Base-by-base conservation (phyloP, 2,329 filamentous ascomycete species). In the Cyphellophora attinorum region DNA sequence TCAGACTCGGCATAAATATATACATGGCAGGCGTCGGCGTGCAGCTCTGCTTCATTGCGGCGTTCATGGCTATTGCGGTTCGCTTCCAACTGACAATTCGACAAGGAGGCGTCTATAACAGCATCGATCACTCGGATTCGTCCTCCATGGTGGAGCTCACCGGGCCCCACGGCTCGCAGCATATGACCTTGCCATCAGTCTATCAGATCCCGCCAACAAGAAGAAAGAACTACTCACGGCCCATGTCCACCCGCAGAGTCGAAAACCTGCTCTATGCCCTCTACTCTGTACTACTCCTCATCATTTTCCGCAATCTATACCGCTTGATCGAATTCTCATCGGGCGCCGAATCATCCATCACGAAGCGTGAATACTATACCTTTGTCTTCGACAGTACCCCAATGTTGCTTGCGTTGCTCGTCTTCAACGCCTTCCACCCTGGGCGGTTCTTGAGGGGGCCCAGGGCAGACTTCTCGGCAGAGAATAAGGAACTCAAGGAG, bases 291-390 rank as follows among this genome's bases (percentile, higher is more conserved):
- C 65, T 65, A 6, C 35, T 47, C 0, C 55, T 76, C 29, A 67
- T 78, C 38, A 53, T 68, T 5, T 51, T 60, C 2, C 65, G 74
- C 14, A 77, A 72, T 35, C 61, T 77, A 36, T 79, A 65, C 49
- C 67, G 74, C 5, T 61, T 71, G 0, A 61, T 74, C n/a, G 72
- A 79, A 52, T 76, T 72, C 55, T 76, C 74, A 42, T 61, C 59
- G 33, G 50, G 68, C n/a, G 56, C 64, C 0, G 44, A 53, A 16
- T 51, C 67, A 10, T 55, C 67, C 15, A 54, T 59, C 14, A 57
- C 57, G 5, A 57, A 53, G 13, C 43, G 53, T 28, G 55, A 59
- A 18, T 49, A 60, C 6, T 55, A 51, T 3, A 54, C 64, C 31
- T 60, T 64, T 21, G 50, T 49, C 13, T 53, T 64, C 10, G 61